phyloP scores from a whole-genome alignment of 306 rosid genomes.

The Medicago truncatula region MtrunA17r5.0-ANR NC_053048.1:41475501-41476000 shows the following conservation, averaged over 20 bases:
- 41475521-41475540: not conserved
- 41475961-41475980: too few species aligned
- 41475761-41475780: conserved; percentile 22
- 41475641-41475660: conserved; percentile 39
- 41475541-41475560: not conserved
- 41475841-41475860: conserved; percentile 49
- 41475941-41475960: too few species aligned
- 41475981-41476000: too few species aligned
- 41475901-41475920: conserved; percentile 16
- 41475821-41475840: conserved; percentile 40
- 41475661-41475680: conserved; percentile 38
- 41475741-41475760: not conserved
- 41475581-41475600: conserved; percentile 17
- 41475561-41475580: conserved; percentile 2
- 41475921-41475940: too few species aligned
- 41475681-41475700: conserved; percentile 45
- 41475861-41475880: conserved; percentile 32
- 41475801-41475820: not conserved
- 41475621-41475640: conserved; percentile 41
- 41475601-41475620: conserved; percentile 31
- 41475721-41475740: conserved; percentile 42
- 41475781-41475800: conserved; percentile 37
- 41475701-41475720: conserved; percentile 42
- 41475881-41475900: conserved; percentile 44
- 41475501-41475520: not conserved